Evolutionary conservation across 805 yeast genomes (phyloP).

Genomic region (Debaryomyces tyrocola): DNA sequence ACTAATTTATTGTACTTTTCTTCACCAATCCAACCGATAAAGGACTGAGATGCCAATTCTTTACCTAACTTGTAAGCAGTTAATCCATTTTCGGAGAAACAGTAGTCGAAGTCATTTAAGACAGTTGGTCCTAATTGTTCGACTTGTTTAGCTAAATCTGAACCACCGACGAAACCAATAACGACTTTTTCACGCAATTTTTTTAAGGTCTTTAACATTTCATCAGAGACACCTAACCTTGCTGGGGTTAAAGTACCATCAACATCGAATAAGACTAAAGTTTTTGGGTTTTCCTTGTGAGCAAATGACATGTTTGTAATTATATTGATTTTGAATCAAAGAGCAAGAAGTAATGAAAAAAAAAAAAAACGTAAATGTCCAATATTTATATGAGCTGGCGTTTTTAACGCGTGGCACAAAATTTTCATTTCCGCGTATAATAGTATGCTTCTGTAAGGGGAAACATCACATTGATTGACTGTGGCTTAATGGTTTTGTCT

Average conservation of each 20-base stretch:
- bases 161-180: slow-evolving; percentile 97
- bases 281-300: slow-evolving; percentile 78
- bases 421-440: slow-evolving; percentile 1
- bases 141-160: slow-evolving; percentile 88
- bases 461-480: too few relatives aligned
- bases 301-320: slow-evolving; percentile 53
- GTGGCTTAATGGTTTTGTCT: too few relatives aligned
- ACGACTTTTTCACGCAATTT: slow-evolving; percentile 88
- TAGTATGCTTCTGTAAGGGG: neutral
- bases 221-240: slow-evolving; percentile 73
- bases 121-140: slow-evolving; percentile 90
- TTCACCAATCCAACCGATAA: slow-evolving; percentile 94
- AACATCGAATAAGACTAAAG: slow-evolving; percentile 91
- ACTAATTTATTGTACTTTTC: slow-evolving; percentile 88
- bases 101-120: slow-evolving; percentile 83
- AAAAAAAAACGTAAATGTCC: neutral
- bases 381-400: neutral
- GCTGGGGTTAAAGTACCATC: slow-evolving; percentile 99
- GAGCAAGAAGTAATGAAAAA: neutral
- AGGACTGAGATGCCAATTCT: slow-evolving; percentile 88
- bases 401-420: neutral
- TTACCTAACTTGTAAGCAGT: slow-evolving; percentile 94
- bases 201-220: slow-evolving; percentile 68
- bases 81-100: slow-evolving; percentile 96
- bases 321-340: slow-evolving; percentile 1